Base-by-base conservation (phyloP, 352 stramenopile species). In the Globisporangium solare region DNA sequence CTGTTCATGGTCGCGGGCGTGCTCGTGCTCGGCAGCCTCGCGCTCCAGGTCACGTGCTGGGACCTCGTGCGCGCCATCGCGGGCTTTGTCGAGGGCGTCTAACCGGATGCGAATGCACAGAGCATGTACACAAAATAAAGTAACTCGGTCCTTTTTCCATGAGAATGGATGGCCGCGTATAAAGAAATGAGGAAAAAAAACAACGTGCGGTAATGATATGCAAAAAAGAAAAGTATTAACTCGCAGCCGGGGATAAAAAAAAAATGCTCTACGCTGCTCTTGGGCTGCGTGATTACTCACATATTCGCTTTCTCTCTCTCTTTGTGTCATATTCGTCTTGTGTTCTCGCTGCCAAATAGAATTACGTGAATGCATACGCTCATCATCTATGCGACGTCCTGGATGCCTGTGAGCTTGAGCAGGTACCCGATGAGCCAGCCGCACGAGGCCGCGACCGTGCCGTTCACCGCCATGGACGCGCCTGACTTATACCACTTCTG, bases 401-500 rank as follows among this genome's bases (percentile, higher is more conserved):
- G 77, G 65, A 93, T 87, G 52, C 83, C 83, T 22, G 81, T 90
- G 56, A 91, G 75, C 55, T 89, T 70, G 52, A 93, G 68, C 69
- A 90, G 63, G 63, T 88, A 93, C 51, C 83, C 83, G 42, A 93
- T 93, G 57, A 93, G 20, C 80, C 81, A 93, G 58, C 83, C 83
- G 45, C 65, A 88, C n/a, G 68, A 73, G 13, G 83, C 83, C 0
- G 83, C 83, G 47, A 90, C 69, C 4, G 67, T 85, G 37, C 83
- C 83, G 61, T 93, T 93, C 47, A 91, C 67, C 0, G 80, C 80
- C 83, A 93, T 93, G 49, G 76, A 92, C 20, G 59, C 48, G 27
- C 83, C 83, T 2, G 79, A 72, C 52, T 71, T 65, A 56, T 61
- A 86, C 83, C 84, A 92, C 64, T 83, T 67, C 67, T 93, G 83